phyloP scores from a whole-genome alignment of 148 eudicot species.

The Polygonum maritimum region DNA sequence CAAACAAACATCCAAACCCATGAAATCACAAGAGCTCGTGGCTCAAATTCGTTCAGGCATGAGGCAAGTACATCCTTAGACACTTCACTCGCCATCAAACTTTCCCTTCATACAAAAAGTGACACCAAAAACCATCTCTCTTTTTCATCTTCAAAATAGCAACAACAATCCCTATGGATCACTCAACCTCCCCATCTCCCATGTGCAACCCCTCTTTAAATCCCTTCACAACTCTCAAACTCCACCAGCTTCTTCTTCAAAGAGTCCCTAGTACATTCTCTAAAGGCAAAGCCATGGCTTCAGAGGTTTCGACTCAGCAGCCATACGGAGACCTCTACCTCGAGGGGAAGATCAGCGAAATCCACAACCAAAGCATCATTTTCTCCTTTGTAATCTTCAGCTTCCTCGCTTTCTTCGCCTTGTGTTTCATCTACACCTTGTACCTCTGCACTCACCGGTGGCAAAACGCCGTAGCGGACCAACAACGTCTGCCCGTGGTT shows the following conservation, averaged over 20 bases:
- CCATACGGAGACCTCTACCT: background rate
- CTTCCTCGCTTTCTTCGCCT: background rate
- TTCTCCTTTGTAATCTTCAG: slow-evolving; percentile 4
- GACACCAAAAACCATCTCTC: background rate
- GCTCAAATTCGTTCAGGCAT: background rate
- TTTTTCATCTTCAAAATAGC: background rate
- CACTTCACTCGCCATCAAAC: background rate
- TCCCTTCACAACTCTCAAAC: background rate
- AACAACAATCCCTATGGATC: background rate
- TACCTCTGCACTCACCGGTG: background rate
- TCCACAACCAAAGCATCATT: slow-evolving; percentile 1
- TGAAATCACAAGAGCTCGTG: background rate
- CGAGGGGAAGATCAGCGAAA: background rate
- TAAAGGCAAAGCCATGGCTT: background rate
- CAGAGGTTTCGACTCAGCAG: background rate
- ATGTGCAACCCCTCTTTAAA: background rate
- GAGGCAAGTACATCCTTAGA: background rate
- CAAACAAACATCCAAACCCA: background rate
- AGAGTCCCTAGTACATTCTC: background rate
- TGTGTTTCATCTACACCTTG: slow-evolving; percentile 4
- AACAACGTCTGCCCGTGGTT: background rate
- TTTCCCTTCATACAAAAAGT: background rate
- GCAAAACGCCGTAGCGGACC: background rate
- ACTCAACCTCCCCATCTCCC: background rate
- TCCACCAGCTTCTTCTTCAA: background rate